These are phyloP conservation scores for Xylogone sp. DNA, from an alignment of 2,329 filamentous ascomycete species.

Conservation along the genomic window DNA sequence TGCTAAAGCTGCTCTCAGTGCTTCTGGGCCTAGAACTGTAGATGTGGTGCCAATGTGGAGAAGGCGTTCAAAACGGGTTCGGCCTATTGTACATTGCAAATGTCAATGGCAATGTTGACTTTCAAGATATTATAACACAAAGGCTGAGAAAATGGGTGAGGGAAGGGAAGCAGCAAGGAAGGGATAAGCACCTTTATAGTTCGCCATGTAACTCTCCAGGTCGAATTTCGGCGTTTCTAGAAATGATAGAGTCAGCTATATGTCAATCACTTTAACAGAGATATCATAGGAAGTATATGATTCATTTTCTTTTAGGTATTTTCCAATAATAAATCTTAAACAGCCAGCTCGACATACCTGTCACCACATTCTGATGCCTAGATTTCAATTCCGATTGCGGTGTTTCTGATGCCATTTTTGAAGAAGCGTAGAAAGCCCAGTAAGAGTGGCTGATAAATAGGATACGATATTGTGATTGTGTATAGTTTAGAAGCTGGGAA, in stretches of 20 bases:
- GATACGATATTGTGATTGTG: no score
- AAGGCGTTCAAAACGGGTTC: constrained; percentile 77
- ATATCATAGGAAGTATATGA: no score
- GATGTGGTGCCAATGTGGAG: constrained; percentile 77
- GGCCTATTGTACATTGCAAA: constrained; percentile 49
- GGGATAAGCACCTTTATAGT: constrained; percentile 68
- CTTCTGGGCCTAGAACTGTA: constrained; percentile 71
- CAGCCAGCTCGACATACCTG: not conserved
- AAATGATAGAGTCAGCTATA: not conserved
- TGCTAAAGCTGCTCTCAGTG: constrained; percentile 70
- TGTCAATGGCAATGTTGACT: no score
- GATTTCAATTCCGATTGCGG: not conserved
- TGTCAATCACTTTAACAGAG: no score
- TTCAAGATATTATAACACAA: no score
- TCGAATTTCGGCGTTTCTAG: constrained; percentile 83
- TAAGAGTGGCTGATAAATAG: no score
- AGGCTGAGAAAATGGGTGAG: not conserved
- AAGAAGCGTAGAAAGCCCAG: no score
- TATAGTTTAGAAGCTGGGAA: not conserved
- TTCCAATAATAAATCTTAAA: not conserved
- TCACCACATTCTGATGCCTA: not conserved
- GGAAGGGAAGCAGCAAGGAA: not conserved
- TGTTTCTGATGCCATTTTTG: not conserved
- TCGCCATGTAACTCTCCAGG: constrained; percentile 83
- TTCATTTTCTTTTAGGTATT: no score